These are phyloP conservation scores for Emergomyces africanus DNA, from an alignment of 2,329 filamentous ascomycete species.

Conservation along the genomic window DNA sequence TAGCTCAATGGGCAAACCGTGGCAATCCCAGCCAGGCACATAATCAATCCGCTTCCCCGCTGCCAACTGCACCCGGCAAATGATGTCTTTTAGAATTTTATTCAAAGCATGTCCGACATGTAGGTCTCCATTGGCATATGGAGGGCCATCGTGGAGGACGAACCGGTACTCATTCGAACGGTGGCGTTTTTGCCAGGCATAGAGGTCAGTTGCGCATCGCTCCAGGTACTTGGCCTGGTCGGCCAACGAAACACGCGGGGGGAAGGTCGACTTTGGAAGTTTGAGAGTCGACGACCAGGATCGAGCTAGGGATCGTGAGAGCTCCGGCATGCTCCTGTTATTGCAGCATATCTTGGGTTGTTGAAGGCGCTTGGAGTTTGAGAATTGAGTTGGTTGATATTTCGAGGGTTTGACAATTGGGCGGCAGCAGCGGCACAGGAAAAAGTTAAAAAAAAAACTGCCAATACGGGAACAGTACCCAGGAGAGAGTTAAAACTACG, in stretches of 20 bases:
- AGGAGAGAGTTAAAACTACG: too few relatives aligned
- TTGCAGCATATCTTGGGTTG: conserved; percentile 5
- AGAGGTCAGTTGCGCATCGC: conserved; percentile 75
- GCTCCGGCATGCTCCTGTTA: conserved; percentile 11
- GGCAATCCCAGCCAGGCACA: conserved; percentile 93
- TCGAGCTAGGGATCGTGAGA: conserved; percentile 11
- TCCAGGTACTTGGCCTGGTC: conserved; percentile 49
- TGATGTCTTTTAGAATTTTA: conserved; percentile 93
- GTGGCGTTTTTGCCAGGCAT: conserved; percentile 62
- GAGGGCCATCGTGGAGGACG: conserved; percentile 85
- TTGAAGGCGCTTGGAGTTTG: not conserved
- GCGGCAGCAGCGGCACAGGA: too few relatives aligned
- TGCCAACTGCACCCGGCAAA: conserved; percentile 67
- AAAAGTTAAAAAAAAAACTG: not conserved
- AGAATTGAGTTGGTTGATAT: not conserved
- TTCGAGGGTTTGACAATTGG: not conserved
- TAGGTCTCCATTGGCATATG: conserved; percentile 85
- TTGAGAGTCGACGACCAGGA: conserved; percentile 59
- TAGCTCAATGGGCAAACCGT: conserved; percentile 91
- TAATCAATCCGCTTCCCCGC: conserved; percentile 67
- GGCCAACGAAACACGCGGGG: conserved; percentile 34
- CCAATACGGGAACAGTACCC: too few relatives aligned
- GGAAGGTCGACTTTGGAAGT: conserved; percentile 62
- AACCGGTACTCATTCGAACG: conserved; percentile 48
- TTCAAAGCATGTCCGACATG: conserved; percentile 94